Evolutionary conservation across 2,329 filamentous ascomycete genomes (phyloP).

Genomic region (Torrubiella hemipterigena): DNA sequence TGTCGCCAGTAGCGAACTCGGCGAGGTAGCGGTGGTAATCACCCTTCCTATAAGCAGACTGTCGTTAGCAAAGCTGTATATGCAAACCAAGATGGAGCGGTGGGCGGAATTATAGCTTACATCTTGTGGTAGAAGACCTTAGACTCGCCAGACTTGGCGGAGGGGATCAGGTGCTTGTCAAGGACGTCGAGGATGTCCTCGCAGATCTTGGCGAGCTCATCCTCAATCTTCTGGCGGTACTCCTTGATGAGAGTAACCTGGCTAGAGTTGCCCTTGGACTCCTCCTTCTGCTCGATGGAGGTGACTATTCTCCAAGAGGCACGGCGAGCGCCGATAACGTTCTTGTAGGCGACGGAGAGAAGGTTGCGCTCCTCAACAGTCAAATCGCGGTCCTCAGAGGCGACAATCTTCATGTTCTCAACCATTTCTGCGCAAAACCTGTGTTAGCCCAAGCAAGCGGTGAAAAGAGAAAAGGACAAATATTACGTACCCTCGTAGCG

Average conservation of each 20-base stretch:
- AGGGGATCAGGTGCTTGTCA: slow-evolving; percentile 86
- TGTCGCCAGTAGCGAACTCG: slow-evolving; percentile 89
- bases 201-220: slow-evolving; percentile 93
- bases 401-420: slow-evolving; percentile 99
- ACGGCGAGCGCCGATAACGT: slow-evolving; percentile 92
- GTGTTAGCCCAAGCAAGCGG: slow-evolving; percentile 13
- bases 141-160: slow-evolving; percentile 88
- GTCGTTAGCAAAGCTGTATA: slow-evolving; percentile 2
- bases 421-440: slow-evolving; percentile 68
- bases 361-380: slow-evolving; percentile 96
- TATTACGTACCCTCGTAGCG: slow-evolving; percentile 83
- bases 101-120: slow-evolving; percentile 34
- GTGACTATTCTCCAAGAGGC: slow-evolving; percentile 97
- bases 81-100: background rate
- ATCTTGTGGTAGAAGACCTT: slow-evolving; percentile 99
- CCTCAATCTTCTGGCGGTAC: slow-evolving; percentile 97
- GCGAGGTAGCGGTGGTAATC: slow-evolving; percentile 99
- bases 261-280: slow-evolving; percentile 91
- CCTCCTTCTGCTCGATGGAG: slow-evolving; percentile 98
- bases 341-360: slow-evolving; percentile 97
- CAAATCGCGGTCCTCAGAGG: slow-evolving; percentile 72
- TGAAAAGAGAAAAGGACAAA: slow-evolving; percentile 4
- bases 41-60: slow-evolving; percentile 65
- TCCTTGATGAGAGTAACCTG: slow-evolving; percentile 91
- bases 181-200: slow-evolving; percentile 93